phyloP scores from a whole-genome alignment of 495 filamentous ascomycete genomes.

The Halenospora varia region DNA sequence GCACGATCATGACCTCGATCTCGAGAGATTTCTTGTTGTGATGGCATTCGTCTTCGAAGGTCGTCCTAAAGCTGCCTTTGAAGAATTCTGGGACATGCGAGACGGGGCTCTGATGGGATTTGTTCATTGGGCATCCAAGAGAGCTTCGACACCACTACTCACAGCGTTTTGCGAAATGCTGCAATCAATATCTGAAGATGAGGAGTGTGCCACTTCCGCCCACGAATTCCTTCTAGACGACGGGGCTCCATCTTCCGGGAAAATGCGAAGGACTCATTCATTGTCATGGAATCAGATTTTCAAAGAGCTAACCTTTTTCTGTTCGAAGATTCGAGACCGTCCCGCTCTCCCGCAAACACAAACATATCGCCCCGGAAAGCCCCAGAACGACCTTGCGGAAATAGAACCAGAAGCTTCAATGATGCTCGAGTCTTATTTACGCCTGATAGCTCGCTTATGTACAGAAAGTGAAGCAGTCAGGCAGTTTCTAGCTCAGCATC shows the following conservation, averaged over 20 bases:
- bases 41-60: slow-evolving; percentile 89
- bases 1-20: slow-evolving; percentile 69
- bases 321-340: slow-evolving; percentile 61
- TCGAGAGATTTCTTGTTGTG: slow-evolving; percentile 89
- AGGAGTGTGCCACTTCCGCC: slow-evolving; percentile 72
- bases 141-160: slow-evolving; percentile 87
- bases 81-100: slow-evolving; percentile 82
- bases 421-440: slow-evolving; percentile 91
- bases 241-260: slow-evolving; percentile 63
- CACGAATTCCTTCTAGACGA: slow-evolving; percentile 91
- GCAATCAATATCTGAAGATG: slow-evolving; percentile 73
- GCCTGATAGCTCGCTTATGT: slow-evolving; percentile 76
- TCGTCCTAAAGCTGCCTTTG: slow-evolving; percentile 66
- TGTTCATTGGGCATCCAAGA: slow-evolving; percentile 87
- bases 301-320: slow-evolving; percentile 76
- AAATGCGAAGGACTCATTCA: slow-evolving; percentile 71
- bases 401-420: slow-evolving; percentile 82
- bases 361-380: slow-evolving; percentile 55
- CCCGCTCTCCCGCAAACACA: slow-evolving; percentile 49
- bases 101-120: slow-evolving; percentile 92
- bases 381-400: slow-evolving; percentile 47
- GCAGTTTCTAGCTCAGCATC: slow-evolving; percentile 62
- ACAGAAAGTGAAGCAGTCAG: slow-evolving; percentile 63
- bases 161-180: slow-evolving; percentile 96
- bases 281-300: slow-evolving; percentile 93